Evolutionary conservation across 2,329 filamentous ascomycete genomes (phyloP), one percentile per base, ranked within the genome.

Genomic region (Davidsoniella virescens): DNA sequence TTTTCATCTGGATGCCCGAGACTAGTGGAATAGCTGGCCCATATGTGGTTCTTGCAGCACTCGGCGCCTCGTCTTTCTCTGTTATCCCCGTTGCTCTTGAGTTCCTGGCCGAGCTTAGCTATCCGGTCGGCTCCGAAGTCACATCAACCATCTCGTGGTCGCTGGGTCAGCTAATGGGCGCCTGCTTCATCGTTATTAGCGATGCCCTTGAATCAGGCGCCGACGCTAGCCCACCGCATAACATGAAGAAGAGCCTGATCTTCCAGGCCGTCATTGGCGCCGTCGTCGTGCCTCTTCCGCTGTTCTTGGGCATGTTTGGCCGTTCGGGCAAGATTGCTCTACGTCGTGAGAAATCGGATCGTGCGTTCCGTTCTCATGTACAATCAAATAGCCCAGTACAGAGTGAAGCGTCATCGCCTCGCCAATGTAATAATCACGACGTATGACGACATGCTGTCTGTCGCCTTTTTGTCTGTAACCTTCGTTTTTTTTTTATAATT

Each of bases 21-120:
- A 73, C 82, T 0, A 59, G 65, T 25, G 63, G 60, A 2, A 59
- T 88, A 0, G 74, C 70, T 0, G 83, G 84, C 0, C 80, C 85
- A 0, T 94, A 87, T 60, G 71, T 83, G 49, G 73, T 94, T 14
- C 76, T 85, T 56, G 77, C 81, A 2, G 55, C 93, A 14, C 70
- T 94, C 2, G 92, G 92, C 42, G 87, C 87, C 1, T 68, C 85
- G 0, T 80, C 75, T 8, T 96, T 96, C 65, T 74, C 74, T 17
- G 67, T 96, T 2, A 72, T 96, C 1, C 92, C 92, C 2, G 75
- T 94, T 37, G 84, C 80, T 5, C 73, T 96, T 46, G 92, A 98
- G 65, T 87, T 84, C 57, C 69, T 95, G 14, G 84, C 85, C 47
- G 87, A 96, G 63, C 75, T 94, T 53, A 87, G 84, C 4, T 85